Evolutionary conservation across 2,329 filamentous ascomycete species (phyloP).

Genomic region (Cryphonectria parasitica): DNA sequence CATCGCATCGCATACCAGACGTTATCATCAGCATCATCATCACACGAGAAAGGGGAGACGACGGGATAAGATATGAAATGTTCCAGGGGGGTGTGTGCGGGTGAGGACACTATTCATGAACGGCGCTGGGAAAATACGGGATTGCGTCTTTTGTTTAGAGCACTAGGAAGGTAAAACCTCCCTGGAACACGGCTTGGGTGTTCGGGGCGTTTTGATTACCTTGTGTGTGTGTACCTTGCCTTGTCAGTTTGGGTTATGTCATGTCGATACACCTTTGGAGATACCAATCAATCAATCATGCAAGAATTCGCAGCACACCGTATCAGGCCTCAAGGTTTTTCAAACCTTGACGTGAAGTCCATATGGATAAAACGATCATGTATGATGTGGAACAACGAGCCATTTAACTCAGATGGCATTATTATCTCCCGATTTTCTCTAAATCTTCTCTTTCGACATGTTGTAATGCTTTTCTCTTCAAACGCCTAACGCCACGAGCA

Average conservation of each 20-base stretch:
- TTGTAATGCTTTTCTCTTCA: background rate
- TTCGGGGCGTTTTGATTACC: conserved; percentile 28
- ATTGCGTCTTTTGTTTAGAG: background rate
- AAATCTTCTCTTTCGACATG: background rate
- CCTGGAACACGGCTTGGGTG: conserved; percentile 18
- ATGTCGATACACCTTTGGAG: conserved; percentile 25
- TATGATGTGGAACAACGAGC: background rate
- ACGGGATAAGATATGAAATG: background rate
- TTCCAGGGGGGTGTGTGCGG: background rate
- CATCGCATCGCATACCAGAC: background rate
- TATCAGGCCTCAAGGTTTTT: background rate
- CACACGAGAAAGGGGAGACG: background rate
- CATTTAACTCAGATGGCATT: background rate
- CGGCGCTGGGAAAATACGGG: conserved; percentile 3
- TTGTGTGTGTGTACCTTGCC: conserved; percentile 11
- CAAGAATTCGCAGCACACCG: background rate
- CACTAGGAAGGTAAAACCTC: conserved; percentile 2
- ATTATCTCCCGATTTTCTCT: background rate
- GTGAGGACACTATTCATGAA: background rate
- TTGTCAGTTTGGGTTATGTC: conserved; percentile 22
- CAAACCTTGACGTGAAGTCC: background rate
- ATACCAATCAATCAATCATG: conserved; percentile 18
- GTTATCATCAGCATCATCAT: background rate
- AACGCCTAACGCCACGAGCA: background rate
- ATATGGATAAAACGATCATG: background rate